phyloP scores from a whole-genome alignment of 257 asterid species.

The Anisodus tanguticus region DNA sequence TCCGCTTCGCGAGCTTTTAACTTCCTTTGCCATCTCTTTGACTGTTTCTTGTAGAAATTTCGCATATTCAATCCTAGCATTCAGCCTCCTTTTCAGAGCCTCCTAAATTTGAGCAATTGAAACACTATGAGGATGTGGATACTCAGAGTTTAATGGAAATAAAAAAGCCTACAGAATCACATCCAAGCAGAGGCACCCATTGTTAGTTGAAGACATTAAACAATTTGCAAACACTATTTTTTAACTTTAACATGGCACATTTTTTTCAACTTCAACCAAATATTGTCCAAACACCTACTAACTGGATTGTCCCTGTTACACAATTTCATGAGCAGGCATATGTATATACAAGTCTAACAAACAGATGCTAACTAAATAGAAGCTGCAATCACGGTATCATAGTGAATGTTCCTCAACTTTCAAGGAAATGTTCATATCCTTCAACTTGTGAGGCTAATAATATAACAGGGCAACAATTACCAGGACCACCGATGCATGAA shows the following conservation, averaged over 20 bases:
- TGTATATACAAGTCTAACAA: neutral
- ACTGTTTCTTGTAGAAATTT: slow-evolving; percentile 88
- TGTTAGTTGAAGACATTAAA: neutral
- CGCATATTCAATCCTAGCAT: slow-evolving; percentile 83
- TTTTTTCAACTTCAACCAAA: slow-evolving; percentile 1
- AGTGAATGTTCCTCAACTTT: neutral
- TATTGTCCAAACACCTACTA: neutral
- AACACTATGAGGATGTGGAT: neutral
- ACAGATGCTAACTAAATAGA: neutral
- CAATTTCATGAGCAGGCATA: neutral
- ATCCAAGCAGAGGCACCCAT: slow-evolving; percentile 6
- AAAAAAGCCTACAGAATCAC: slow-evolving; percentile 11
- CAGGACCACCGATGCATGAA: neutral
- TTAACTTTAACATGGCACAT: neutral
- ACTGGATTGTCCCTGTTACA: slow-evolving; percentile 1
- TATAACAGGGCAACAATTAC: neutral
- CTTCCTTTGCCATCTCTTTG: slow-evolving; percentile 92
- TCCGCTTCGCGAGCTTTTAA: slow-evolving; percentile 79
- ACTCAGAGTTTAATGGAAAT: neutral
- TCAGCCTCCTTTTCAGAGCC: slow-evolving; percentile 74
- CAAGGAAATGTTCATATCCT: slow-evolving; percentile 10
- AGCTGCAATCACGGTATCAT: neutral
- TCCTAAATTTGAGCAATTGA: slow-evolving; percentile 52
- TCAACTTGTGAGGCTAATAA: neutral
- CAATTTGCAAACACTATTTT: neutral